Evolutionary conservation across 805 yeast species (phyloP), one percentile per base, ranked within the genome.

Genomic region (Ogataea pilisensis): DNA sequence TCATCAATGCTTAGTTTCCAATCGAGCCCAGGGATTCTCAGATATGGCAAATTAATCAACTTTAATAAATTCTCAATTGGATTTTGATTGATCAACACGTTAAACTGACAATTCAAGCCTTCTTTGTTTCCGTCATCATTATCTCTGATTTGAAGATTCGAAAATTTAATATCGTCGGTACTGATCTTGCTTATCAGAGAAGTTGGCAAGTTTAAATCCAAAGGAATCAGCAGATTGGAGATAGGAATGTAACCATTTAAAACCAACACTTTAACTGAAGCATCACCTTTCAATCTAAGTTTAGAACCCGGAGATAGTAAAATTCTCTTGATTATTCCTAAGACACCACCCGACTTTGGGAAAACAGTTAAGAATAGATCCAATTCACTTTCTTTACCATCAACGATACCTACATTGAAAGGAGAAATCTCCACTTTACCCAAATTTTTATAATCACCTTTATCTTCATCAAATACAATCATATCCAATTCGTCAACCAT

Each of bases 1-100:
- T 66, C 72, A 7, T 64, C 54, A 14, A 69, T 42, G 9, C 53
- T 48, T 2, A 70, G 8, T 14, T 58, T 54, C 74, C 75, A 70
- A 4, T 50, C 42, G 6, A 69, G 40, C 8, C 43, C 33, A 9
- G 77, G 76, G 5, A 71, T 43, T 13, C 47, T 18, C 46, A 55
- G 39, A 9, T 37, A 34, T 3, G 37, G 38, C 7, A 45, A 27
- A n/a, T 38, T 38, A 3, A 46, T 18, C 5, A 44, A 18, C 5
- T 34, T 24, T 14, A 49, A 36, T 16, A 50, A 32, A 8, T 43
- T 40, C n/a, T 30, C 39, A 20, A 50, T 21, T 5, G 54, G 54
- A 39, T 50, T 51, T 25, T 48, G 30, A 13, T 40, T 31, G 17
- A 50, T 27, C 14, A 39, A 17, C 8, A 51, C 31, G 18, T 49